These are phyloP conservation scores for Anthostomella pinea DNA, from an alignment of 2,329 filamentous ascomycete genomes.

Conservation along the genomic window DNA sequence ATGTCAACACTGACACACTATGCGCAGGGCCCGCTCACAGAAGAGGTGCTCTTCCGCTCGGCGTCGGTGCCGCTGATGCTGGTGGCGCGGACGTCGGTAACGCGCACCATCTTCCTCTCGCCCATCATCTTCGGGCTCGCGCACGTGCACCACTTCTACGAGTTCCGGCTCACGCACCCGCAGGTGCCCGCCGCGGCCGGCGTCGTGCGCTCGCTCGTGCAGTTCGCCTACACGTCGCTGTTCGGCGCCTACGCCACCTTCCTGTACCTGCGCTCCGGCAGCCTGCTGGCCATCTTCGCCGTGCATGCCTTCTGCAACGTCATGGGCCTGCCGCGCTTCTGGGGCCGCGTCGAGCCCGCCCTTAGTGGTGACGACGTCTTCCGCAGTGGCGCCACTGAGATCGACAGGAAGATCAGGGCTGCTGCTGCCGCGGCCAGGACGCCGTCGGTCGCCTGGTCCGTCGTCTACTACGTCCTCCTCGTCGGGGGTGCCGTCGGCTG, in stretches of 20 bases:
- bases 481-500: constrained; percentile 70
- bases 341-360: constrained; percentile 68
- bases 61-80: constrained; percentile 81
- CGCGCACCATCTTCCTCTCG: constrained; percentile 71
- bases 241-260: constrained; percentile 95
- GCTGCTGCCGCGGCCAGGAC: constrained; percentile 22
- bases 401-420: constrained; percentile 21
- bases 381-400: constrained; percentile 15
- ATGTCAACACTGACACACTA: not conserved
- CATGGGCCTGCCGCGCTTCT: constrained; percentile 83
- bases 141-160: constrained; percentile 94
- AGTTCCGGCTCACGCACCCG: constrained; percentile 81
- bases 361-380: constrained; percentile 19
- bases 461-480: constrained; percentile 76
- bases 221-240: constrained; percentile 85
- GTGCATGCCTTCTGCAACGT: constrained; percentile 91
- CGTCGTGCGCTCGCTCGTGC: constrained; percentile 71
- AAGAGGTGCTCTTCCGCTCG: constrained; percentile 91
- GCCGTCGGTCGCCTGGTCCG: constrained; percentile 60
- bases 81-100: constrained; percentile 57
- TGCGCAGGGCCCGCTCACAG: constrained; percentile 74
- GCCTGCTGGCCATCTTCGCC: constrained; percentile 68
- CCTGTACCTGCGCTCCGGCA: constrained; percentile 80
- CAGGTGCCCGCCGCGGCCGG: constrained; percentile 61
- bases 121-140: constrained; percentile 91